phyloP scores from a whole-genome alignment of 495 filamentous ascomycete genomes.

The Penicillium samsonianum region DNA sequence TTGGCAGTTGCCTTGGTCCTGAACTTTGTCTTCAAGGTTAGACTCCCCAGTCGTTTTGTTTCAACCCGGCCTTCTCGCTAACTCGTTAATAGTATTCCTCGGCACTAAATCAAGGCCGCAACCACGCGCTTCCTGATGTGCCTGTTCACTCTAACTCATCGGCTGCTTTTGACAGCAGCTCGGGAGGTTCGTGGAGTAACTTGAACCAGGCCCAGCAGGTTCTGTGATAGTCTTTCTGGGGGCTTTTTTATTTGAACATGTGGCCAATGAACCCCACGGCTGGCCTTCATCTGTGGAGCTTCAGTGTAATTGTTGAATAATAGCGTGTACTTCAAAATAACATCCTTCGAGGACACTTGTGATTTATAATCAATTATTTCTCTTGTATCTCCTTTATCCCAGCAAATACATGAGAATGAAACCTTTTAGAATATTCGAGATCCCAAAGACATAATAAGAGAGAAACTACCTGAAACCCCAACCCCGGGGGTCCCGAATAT shows the following conservation, averaged over 20 bases:
- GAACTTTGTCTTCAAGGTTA: constrained; percentile 83
- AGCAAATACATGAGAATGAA: not conserved
- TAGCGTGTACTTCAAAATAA: constrained; percentile 5
- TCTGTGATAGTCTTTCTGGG: constrained; percentile 13
- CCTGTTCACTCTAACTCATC: constrained; percentile 21
- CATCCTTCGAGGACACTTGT: not conserved
- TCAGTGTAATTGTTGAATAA: not conserved
- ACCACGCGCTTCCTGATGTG: constrained; percentile 15
- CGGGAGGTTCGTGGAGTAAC: constrained; percentile 19
- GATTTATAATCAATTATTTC: not conserved
- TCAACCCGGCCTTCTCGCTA: constrained; percentile 15
- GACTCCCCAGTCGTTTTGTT: constrained; percentile 3
- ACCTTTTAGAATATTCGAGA: not conserved
- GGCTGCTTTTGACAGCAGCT: constrained; percentile 10
- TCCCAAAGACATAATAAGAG: not conserved
- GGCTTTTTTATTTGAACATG: not conserved
- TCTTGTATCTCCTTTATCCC: not conserved
- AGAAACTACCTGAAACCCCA: not conserved
- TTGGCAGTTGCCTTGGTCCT: constrained; percentile 75
- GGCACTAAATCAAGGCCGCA: constrained; percentile 31
- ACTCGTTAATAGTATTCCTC: constrained; percentile 32
- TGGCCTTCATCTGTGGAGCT: not conserved
- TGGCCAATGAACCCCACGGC: not conserved
- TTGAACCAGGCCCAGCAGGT: constrained; percentile 26
- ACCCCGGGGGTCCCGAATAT: too few species aligned